Evolutionary conservation across 2,329 filamentous ascomycete genomes (phyloP).

Genomic region (Colletotrichum theobromicola): DNA sequence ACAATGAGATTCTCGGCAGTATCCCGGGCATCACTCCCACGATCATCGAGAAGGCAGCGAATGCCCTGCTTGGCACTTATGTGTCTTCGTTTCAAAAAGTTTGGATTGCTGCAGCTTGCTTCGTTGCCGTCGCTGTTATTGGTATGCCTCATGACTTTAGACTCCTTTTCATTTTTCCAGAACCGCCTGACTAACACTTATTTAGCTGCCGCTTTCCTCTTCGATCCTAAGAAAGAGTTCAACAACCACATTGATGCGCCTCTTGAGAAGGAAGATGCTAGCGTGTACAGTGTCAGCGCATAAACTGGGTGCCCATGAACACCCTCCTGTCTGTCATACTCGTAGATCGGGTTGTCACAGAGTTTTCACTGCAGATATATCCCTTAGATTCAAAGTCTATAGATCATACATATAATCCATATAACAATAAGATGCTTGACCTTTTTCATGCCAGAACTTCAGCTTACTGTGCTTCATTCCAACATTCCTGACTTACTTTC

Average conservation of each 20-base stretch:
- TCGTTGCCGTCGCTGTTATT: constrained; percentile 32
- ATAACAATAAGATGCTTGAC: not conserved
- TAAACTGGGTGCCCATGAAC: not conserved
- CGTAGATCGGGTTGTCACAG: not conserved
- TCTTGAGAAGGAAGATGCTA: constrained; percentile 33
- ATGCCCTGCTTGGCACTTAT: constrained; percentile 32
- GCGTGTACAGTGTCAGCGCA: not conserved
- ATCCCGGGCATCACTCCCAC: constrained; percentile 33
- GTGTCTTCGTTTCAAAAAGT: constrained; percentile 33
- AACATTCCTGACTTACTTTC: too few relatives aligned
- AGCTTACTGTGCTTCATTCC: too few relatives aligned
- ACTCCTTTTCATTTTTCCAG: not conserved
- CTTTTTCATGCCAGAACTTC: too few relatives aligned
- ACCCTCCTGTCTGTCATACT: not conserved
- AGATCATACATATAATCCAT: not conserved
- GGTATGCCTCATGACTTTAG: constrained; percentile 21
- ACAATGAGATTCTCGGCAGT: constrained; percentile 27
- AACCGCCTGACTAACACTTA: not conserved
- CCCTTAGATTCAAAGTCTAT: not conserved
- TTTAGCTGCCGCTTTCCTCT: constrained; percentile 18
- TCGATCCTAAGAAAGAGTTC: constrained; percentile 39
- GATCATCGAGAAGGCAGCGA: constrained; percentile 30
- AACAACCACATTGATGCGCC: constrained; percentile 42
- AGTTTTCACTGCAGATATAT: not conserved
- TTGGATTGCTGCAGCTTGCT: constrained; percentile 35